Percentiles rank a stretch among this genome's conserved stretches.
These are phyloP conservation scores for Trichophaea hybrida DNA, from an alignment of 2,329 filamentous ascomycete genomes.

Conservation along the genomic window DNA sequence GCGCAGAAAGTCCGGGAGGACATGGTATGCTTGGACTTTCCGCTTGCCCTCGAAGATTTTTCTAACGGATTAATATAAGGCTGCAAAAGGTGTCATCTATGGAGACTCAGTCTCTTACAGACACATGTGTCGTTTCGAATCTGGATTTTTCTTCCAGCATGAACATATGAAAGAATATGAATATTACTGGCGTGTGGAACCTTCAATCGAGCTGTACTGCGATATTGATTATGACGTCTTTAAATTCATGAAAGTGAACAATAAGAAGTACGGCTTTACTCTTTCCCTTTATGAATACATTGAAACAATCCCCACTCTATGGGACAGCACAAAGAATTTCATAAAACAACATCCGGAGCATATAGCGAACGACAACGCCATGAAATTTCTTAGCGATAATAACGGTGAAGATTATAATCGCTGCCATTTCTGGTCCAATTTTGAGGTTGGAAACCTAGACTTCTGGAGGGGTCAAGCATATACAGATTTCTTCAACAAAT, in stretches of 20 bases:
- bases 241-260: constrained; percentile 87
- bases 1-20: constrained; percentile 81
- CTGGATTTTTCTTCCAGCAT: constrained; percentile 97
- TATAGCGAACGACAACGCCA: constrained; percentile 66
- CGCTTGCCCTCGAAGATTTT: not conserved
- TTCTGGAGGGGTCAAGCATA: constrained; percentile 88
- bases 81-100: constrained; percentile 54
- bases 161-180: constrained; percentile 89
- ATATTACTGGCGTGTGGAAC: constrained; percentile 99
- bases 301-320: constrained; percentile 89
- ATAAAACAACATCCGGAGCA: constrained; percentile 83
- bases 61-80: not conserved
- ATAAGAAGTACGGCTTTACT: constrained; percentile 97
- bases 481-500: constrained; percentile 72
- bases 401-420: constrained; percentile 85
- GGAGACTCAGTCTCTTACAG: constrained; percentile 93
- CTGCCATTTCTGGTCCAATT: constrained; percentile 99
- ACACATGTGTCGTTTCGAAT: constrained; percentile 99
- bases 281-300: constrained; percentile 92
- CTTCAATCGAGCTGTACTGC: constrained; percentile 89
- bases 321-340: constrained; percentile 91
- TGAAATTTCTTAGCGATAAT: constrained; percentile 86
- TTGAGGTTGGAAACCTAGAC: constrained; percentile 84
- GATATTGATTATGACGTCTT: constrained; percentile 94
- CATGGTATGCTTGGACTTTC: constrained; percentile 46